A percentile compares a stretch with the other conserved stretches of the same genome.
These are phyloP conservation scores for Coemansia sp. DNA, from an alignment of 192 early-diverging fungal species.

Conservation along the genomic window DNA sequence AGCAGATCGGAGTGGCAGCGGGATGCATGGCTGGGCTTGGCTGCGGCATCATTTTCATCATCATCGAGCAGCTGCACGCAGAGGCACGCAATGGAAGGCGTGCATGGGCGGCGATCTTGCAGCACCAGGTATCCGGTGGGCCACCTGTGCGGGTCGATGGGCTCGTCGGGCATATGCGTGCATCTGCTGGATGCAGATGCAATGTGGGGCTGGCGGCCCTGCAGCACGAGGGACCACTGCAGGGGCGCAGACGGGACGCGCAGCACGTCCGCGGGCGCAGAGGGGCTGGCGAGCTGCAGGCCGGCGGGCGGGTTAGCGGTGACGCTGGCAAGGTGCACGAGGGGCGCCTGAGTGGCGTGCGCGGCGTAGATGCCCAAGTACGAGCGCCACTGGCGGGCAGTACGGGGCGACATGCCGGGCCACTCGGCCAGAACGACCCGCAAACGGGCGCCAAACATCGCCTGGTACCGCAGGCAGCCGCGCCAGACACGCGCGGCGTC, in stretches of 20 bases:
- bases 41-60: no score
- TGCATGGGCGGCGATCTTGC: constrained; percentile 9
- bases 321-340: constrained; percentile 20
- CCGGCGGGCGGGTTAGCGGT: constrained; percentile 21
- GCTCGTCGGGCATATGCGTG: background rate
- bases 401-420: constrained; percentile 28
- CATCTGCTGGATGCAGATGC: background rate
- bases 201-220: constrained; percentile 31
- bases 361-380: constrained; percentile 11
- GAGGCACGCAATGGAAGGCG: constrained; percentile 20
- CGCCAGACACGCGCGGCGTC: constrained; percentile 26
- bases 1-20: background rate
- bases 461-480: constrained; percentile 37
- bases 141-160: constrained; percentile 2
- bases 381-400: constrained; percentile 26
- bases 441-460: constrained; percentile 26
- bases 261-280: background rate
- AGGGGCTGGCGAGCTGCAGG: background rate
- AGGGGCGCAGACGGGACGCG: background rate
- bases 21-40: background rate
- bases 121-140: constrained; percentile 45
- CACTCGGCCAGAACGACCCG: constrained; percentile 41
- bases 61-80: constrained; percentile 42
- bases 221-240: constrained; percentile 48
- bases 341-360: background rate